Evolutionary conservation across 208 protist genomes (phyloP).

Genomic region (Trypanosoma platydactyli): DNA sequence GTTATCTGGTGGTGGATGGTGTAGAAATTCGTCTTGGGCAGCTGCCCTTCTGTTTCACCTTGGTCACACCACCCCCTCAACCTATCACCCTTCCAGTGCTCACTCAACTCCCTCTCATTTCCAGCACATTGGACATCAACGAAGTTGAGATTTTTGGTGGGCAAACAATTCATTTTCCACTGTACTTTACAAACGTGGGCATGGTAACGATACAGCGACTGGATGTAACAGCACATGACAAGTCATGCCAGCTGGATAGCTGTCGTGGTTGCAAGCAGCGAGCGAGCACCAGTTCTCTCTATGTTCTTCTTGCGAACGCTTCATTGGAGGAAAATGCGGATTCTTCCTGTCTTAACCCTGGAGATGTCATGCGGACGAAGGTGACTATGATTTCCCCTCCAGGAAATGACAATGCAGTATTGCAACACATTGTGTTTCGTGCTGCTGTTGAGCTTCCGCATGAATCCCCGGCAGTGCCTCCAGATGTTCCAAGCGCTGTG

Average conservation of each 20-base stretch:
- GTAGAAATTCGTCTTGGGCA: conserved; percentile 45
- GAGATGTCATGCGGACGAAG: conserved; percentile 60
- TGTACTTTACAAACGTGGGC: conserved; percentile 76
- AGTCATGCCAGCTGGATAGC: conserved; percentile 78
- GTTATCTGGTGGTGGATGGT: conserved; percentile 66
- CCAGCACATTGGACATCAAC: conserved; percentile 65
- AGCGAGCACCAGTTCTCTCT: conserved; percentile 33
- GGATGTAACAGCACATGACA: conserved; percentile 76
- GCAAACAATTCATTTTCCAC: conserved; percentile 64
- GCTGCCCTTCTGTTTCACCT: conserved; percentile 31
- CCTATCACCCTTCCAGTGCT: conserved; percentile 72
- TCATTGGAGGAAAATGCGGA: conserved; percentile 31
- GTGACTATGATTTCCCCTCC: conserved; percentile 56
- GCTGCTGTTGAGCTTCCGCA: conserved; percentile 69
- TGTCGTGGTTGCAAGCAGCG: conserved; percentile 84
- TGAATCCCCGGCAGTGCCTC: conserved; percentile 53
- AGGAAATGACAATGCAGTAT: conserved; percentile 44
- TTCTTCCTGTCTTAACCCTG: conserved; percentile 49
- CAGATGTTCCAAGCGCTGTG: conserved; percentile 69
- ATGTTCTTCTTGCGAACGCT: conserved; percentile 61
- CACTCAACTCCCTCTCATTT: conserved; percentile 70
- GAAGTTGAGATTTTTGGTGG: conserved; percentile 83
- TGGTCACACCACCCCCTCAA: conserved; percentile 38
- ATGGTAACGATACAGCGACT: conserved; percentile 60
- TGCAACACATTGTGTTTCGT: conserved; percentile 78